Conservation (phyloP, 2,329 filamentous ascomycete genomes). For the Cercospora sojina region DNA sequence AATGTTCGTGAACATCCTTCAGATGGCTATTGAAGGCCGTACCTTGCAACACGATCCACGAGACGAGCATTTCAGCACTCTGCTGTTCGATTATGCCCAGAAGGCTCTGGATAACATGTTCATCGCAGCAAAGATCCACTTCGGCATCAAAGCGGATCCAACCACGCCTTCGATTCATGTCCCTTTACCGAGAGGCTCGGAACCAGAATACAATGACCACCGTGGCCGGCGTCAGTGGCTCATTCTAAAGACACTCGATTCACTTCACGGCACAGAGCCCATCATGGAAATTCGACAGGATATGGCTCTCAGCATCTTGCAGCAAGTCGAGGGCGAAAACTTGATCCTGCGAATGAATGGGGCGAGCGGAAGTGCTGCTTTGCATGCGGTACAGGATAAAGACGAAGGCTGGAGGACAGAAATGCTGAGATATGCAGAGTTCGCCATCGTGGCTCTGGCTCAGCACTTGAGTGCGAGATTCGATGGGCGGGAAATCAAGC, state of each 20-base stretch:
- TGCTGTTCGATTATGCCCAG: background rate
- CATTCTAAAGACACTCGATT: slow-evolving; percentile 1
- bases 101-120: slow-evolving; percentile 2
- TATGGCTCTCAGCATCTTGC: background rate
- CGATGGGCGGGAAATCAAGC: background rate
- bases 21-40: background rate
- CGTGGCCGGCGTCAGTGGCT: slow-evolving; percentile 1
- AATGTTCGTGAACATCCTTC: background rate
- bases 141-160: background rate
- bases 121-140: background rate
- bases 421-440: slow-evolving; percentile 2
- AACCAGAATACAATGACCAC: background rate
- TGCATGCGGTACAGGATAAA: background rate
- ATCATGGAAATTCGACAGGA: background rate
- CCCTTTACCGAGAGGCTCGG: background rate
- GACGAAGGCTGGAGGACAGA: slow-evolving; percentile 2
- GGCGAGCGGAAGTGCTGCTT: background rate
- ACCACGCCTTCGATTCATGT: background rate
- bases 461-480: slow-evolving; percentile 5
- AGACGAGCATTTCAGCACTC: background rate
- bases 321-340: background rate
- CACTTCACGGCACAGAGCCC: background rate
- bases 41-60: background rate
- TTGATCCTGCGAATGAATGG: background rate
- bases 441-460: slow-evolving; percentile 6